Evolutionary conservation across 2,329 filamentous ascomycete genomes (phyloP), one percentile per base, ranked within the genome.

Genomic region (Diaporthe ampelina): DNA sequence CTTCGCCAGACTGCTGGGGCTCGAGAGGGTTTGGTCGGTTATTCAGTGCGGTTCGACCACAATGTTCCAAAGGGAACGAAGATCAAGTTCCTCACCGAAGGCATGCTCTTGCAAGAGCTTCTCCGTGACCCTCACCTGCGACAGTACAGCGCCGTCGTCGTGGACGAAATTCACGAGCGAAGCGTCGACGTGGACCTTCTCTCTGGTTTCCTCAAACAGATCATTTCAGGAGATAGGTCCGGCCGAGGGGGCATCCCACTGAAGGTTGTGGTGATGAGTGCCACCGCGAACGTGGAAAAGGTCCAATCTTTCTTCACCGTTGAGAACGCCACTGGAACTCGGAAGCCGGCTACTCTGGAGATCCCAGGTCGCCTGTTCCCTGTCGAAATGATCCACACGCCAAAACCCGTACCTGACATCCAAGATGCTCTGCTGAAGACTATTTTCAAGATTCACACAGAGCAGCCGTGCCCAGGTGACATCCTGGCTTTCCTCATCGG

Each of bases 101-200:
- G 97, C 79, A 98, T 98, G 92, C 87, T 99, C 69, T 87, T 99
- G 19, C 95, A 98, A 82, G 97, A 99, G 83, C 93, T 99, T 83
- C 84, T 99, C 75, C 90, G 93, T 70, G 97, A 99, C 82, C 94
- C 94, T 1, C 88, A 92, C 79, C 87, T 99, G 80, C 90, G 89
- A 43, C 92, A 94, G 80, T 99, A 99, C 81, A 97, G 95, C 79
- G 95, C 93, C 4, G 89, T 99, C 0, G 89, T 99, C 24, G 94
- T 99, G 10, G 97, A 99, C 83, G 97, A 99, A 83, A 97, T 99
- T 17, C 97, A 99, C 85, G 97, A 99, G 85, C 89, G 97, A 78
- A 97, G 95, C 78, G 91, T 98, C 29, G 97, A 98, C 81, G 96
- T 98, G 10, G 97, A 99, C 84, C 85, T 99, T 35, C 88, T 98